Evolutionary conservation across 495 filamentous ascomycete species (phyloP), one percentile per base, ranked within the genome.

Genomic region (Penicillium macrosclerotiorum): DNA sequence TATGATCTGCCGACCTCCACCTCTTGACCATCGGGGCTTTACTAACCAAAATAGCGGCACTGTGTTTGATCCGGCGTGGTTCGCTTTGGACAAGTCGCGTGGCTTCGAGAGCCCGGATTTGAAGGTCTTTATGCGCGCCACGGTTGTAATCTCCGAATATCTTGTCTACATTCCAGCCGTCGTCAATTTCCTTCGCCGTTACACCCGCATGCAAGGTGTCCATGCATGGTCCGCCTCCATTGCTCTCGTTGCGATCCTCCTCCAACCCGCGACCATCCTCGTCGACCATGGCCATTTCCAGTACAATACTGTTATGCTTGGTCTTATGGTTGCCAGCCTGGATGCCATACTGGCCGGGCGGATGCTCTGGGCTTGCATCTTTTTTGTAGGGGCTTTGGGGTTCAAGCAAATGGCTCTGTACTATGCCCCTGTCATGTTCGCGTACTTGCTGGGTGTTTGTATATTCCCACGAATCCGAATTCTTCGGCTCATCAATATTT

Each of bases 321-420:
- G 94, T 0, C 79, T 96, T 23, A 75, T 90, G 6, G 67, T 91
- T 24, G 90, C 90, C 0, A 89, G 85, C 55, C 81, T 95, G 73
- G 90, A 90, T 27, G 90, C 88, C 64, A 87, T 96, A 57, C 63
- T 95, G 30, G 89, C 90, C 2, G 88, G 86, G 3, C 81, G 89
- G 32, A 82, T 85, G 57, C 77, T 95, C 45, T 96, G 91, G 90
- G 79, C 85, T 5, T 87, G 85, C 47, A 79, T 93, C 40, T 97
- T 95, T 69, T 98, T 98, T 60, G 92, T 98, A n/a, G 78, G 82
- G 2, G 86, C 90, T 12, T 69, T 98, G 17, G 88, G 88, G 9
- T 98, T 95, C 73, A 98, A 98, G 72, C 93, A 98, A 63, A 98
- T 98, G 93, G 93, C 92, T 3, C 73, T 98, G 8, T 98, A 96